These are phyloP conservation scores for Metarhizium sp. DNA, from an alignment of 2,329 filamentous ascomycete genomes.

Conservation along the genomic window DNA sequence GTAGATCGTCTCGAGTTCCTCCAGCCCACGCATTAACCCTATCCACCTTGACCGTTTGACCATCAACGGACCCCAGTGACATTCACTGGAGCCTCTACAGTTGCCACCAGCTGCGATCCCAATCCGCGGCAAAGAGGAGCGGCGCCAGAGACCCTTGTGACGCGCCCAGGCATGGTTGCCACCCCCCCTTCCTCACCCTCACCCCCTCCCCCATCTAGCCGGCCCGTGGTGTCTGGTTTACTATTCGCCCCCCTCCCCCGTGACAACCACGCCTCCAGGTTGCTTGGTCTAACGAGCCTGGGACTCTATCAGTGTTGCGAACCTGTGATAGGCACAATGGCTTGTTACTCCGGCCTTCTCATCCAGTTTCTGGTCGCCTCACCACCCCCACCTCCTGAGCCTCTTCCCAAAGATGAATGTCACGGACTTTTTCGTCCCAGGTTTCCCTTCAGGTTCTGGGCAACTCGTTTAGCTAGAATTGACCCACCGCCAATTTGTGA, in stretches of 20 bases:
- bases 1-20: conserved; percentile 19
- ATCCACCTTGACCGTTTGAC: conserved; percentile 11
- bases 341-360: not conserved
- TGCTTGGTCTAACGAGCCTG: not conserved
- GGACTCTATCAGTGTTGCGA: not conserved
- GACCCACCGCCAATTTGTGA: conserved; percentile 13
- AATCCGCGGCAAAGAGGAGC: not conserved
- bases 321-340: not conserved
- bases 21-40: conserved; percentile 14
- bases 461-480: conserved; percentile 4
- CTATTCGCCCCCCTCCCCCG: not conserved
- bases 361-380: not conserved
- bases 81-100: conserved; percentile 19
- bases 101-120: not conserved
- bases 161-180: not conserved
- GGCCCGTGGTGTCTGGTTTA: not conserved
- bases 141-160: not conserved
- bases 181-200: not conserved
- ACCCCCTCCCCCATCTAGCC: not conserved
- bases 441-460: not conserved
- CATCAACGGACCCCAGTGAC: conserved; percentile 13
- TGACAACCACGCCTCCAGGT: not conserved
- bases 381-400: conserved; percentile 5
- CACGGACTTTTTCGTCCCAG: conserved; percentile 9
- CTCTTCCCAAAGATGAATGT: conserved; percentile 3